These are phyloP conservation scores for Lactarius hengduanensis DNA, from an alignment of 768 basidiomycete genomes.

Conservation along the genomic window DNA sequence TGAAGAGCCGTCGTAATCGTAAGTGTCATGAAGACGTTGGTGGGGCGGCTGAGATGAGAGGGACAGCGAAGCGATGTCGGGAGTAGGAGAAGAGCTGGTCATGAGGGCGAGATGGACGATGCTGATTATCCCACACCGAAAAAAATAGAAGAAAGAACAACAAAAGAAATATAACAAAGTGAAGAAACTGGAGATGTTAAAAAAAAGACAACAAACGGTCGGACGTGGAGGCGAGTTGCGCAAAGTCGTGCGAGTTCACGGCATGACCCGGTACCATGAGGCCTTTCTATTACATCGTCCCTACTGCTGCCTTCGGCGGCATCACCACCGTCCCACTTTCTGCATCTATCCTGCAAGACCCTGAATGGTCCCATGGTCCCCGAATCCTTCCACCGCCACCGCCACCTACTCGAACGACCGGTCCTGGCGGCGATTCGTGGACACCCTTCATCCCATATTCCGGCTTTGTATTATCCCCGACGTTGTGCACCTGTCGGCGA, in stretches of 20 bases:
- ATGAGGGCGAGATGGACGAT: constrained; percentile 38
- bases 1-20: constrained; percentile 72
- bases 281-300: neutral
- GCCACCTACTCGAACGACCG: constrained; percentile 28
- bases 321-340: constrained; percentile 49
- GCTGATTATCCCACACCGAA: constrained; percentile 13
- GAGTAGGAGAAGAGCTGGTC: constrained; percentile 68
- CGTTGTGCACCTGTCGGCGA: constrained; percentile 2
- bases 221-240: neutral
- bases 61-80: constrained; percentile 76
- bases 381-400: constrained; percentile 35
- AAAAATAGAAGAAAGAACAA: constrained; percentile 4
- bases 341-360: constrained; percentile 42
- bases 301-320: constrained; percentile 46
- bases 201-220: neutral
- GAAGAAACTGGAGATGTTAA: neutral
- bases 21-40: constrained; percentile 84
- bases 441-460: neutral
- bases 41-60: constrained; percentile 60
- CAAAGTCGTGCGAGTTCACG: neutral
- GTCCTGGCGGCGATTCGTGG: constrained; percentile 18
- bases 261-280: neutral
- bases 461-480: constrained; percentile 34
- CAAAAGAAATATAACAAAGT: constrained; percentile 5
- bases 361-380: constrained; percentile 62